phyloP scores from a whole-genome alignment of 2,329 filamentous ascomycete species.

The Cercospora sp. region DNA sequence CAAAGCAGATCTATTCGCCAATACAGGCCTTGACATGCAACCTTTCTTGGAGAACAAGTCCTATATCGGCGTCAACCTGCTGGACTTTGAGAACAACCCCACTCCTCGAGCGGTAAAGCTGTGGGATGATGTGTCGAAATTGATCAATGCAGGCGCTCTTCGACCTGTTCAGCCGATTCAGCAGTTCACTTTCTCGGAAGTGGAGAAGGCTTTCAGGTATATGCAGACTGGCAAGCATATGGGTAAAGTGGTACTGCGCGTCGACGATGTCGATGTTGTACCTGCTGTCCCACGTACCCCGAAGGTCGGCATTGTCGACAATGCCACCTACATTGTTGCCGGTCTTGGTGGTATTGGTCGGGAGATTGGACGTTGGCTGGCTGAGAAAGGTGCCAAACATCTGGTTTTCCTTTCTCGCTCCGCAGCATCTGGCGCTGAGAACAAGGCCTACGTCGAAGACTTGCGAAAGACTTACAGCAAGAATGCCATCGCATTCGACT shows the following conservation, averaged over 20 bases:
- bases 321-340: background rate
- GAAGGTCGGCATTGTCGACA: background rate
- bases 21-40: background rate
- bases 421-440: background rate
- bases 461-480: background rate
- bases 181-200: background rate
- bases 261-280: background rate
- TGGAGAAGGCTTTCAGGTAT: background rate
- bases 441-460: background rate
- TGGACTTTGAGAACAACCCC: background rate
- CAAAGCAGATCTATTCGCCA: background rate
- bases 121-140: background rate
- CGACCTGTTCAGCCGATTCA: background rate
- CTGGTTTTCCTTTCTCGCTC: background rate
- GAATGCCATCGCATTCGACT: background rate
- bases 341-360: background rate
- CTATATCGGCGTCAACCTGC: background rate
- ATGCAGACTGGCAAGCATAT: background rate
- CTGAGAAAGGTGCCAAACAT: background rate
- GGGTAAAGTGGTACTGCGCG: background rate
- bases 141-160: background rate
- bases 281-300: background rate
- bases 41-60: background rate
- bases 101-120: background rate
- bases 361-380: background rate